phyloP scores from a whole-genome alignment of 495 filamentous ascomycete species.

The Tirmania nivea region DNA sequence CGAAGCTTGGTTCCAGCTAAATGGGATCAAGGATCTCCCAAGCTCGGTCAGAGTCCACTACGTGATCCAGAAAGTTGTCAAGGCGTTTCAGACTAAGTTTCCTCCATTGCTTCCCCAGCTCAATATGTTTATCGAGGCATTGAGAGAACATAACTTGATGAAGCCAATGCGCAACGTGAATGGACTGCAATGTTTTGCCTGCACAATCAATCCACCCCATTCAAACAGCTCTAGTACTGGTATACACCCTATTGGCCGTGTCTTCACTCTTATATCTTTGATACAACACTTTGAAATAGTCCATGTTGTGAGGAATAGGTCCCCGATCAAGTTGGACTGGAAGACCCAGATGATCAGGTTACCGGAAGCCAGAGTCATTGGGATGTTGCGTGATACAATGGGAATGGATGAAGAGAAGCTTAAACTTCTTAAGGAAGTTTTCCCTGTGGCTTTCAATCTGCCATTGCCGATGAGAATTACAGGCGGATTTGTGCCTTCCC shows the following conservation, averaged over 20 bases:
- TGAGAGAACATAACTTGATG: conserved; percentile 43
- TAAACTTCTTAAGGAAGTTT: conserved; percentile 33
- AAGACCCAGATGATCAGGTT: conserved; percentile 47
- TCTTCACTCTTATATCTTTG: conserved; percentile 37
- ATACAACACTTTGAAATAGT: conserved; percentile 44
- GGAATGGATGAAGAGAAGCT: conserved; percentile 37
- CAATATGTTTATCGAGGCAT: conserved; percentile 40
- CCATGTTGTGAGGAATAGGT: conserved; percentile 27
- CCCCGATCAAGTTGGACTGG: conserved; percentile 34
- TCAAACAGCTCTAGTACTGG: conserved; percentile 18
- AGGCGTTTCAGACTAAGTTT: conserved; percentile 31
- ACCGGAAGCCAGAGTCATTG: conserved; percentile 30
- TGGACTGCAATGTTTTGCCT: conserved; percentile 36
- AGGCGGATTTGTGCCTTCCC: background rate
- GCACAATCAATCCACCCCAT: conserved; percentile 24
- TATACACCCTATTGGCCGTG: conserved; percentile 1
- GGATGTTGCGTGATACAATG: conserved; percentile 25
- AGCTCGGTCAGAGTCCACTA: conserved; percentile 39
- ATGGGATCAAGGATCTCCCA: conserved; percentile 38
- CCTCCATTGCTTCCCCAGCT: background rate
- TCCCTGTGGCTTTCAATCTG: conserved; percentile 24
- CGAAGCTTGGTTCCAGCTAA: conserved; percentile 39
- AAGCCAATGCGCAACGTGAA: conserved; percentile 42
- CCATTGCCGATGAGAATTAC: background rate
- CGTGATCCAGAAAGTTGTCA: conserved; percentile 37